Evolutionary conservation across 768 basidiomycete genomes (phyloP).

Genomic region (Leccinum olivaceopallidum): DNA sequence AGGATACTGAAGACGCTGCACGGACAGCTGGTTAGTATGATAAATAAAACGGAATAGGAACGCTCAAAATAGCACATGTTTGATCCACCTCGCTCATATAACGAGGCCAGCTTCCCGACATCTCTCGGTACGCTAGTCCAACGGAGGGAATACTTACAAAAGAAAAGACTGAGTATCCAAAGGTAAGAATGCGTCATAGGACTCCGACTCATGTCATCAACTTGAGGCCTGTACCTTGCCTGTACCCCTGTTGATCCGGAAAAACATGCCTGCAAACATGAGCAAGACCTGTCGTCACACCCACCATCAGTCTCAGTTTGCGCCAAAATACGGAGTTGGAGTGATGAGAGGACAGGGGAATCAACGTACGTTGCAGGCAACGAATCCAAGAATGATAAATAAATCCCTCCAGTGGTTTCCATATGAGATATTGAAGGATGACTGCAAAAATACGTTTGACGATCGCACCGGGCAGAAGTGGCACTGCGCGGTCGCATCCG

Average conservation of each 20-base stretch:
- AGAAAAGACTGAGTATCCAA: not conserved
- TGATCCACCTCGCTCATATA: not conserved
- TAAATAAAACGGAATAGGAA: not conserved
- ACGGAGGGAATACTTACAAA: not conserved
- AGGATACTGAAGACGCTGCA: not conserved
- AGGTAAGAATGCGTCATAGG: not conserved
- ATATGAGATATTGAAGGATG: constrained; percentile 8
- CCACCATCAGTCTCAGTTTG: not conserved
- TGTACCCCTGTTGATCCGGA: constrained; percentile 26
- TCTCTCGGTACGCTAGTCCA: not conserved
- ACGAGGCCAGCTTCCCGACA: not conserved
- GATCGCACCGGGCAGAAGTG: constrained; percentile 53
- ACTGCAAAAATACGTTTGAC: constrained; percentile 44
- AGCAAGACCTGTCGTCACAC: constrained; percentile 23
- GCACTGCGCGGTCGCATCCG: constrained; percentile 52
- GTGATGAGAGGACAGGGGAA: no score
- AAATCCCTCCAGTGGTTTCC: constrained; percentile 13
- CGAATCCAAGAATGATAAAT: constrained; percentile 18
- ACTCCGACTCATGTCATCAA: not conserved
- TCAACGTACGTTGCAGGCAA: constrained; percentile 44
- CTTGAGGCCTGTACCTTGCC: not conserved
- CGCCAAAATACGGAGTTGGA: not conserved
- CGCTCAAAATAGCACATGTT: not conserved
- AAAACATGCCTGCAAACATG: constrained; percentile 33
- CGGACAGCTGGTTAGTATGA: not conserved